A percentile compares a stretch with the other conserved stretches of the same genome.
Evolutionary conservation across 495 filamentous ascomycete species (phyloP).

Genomic region (Evansstolkia leycettana): DNA sequence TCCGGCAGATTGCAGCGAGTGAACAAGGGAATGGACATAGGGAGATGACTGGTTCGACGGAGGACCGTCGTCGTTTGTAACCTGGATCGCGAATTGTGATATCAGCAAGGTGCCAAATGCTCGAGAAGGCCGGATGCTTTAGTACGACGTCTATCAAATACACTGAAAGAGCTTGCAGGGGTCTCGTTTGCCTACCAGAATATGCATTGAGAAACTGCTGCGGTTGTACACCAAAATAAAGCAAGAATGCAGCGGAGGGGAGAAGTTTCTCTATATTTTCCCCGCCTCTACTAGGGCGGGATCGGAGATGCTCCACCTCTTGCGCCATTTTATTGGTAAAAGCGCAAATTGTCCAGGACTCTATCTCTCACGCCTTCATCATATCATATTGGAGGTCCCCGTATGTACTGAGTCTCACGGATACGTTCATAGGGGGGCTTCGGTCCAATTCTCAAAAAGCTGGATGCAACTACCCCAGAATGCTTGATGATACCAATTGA

Average conservation of each 20-base stretch:
- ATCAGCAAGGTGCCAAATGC: background rate
- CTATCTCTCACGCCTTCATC: too few species aligned
- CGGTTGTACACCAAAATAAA: slow-evolving; percentile 2
- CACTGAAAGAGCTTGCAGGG: background rate
- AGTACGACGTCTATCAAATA: background rate
- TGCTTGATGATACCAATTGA: too few species aligned
- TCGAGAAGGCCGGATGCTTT: background rate
- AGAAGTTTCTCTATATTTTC: slow-evolving; percentile 1
- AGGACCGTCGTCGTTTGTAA: slow-evolving; percentile 92
- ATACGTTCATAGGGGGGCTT: too few species aligned
- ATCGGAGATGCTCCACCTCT: slow-evolving; percentile 1
- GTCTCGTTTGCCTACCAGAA: slow-evolving; percentile 20
- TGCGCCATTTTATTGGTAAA: background rate
- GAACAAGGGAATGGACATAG: slow-evolving; percentile 79
- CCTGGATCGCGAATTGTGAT: slow-evolving; percentile 40
- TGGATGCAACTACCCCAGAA: too few species aligned
- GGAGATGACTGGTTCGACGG: slow-evolving; percentile 84
- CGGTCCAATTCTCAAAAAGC: too few species aligned
- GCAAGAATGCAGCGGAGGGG: background rate
- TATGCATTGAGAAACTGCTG: slow-evolving; percentile 24
- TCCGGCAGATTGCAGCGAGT: slow-evolving; percentile 61
- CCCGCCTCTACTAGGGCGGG: background rate
- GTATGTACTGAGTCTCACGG: too few species aligned
- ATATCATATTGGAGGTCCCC: too few species aligned
- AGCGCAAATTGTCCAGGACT: too few species aligned